These are phyloP conservation scores for Leccinellum luteum DNA, from an alignment of 768 basidiomycete genomes.

Conservation along the genomic window DNA sequence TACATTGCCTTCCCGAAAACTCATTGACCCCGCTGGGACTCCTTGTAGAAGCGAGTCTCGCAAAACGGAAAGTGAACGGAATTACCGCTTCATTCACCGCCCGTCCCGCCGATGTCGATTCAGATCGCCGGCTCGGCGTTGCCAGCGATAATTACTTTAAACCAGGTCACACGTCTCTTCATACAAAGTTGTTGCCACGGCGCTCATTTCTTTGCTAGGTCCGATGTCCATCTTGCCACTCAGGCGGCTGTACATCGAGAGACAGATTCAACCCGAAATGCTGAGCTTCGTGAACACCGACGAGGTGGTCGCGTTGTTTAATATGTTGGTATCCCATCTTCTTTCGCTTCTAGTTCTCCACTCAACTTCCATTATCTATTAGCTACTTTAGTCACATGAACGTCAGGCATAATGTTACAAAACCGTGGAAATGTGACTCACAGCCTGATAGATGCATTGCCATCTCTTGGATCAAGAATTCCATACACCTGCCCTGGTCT, in stretches of 20 bases:
- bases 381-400: conserved; percentile 79
- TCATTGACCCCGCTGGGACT: conserved; percentile 89
- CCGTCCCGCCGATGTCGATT: conserved; percentile 35
- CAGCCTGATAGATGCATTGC: conserved; percentile 59
- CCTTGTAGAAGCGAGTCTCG: conserved; percentile 85
- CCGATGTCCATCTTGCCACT: conserved; percentile 88
- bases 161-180: conserved; percentile 54
- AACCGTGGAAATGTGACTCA: conserved; percentile 6
- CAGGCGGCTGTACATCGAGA: conserved; percentile 79
- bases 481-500: conserved; percentile 92
- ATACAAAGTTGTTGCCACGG: background rate
- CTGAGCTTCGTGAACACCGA: conserved; percentile 83
- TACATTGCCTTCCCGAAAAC: conserved; percentile 91
- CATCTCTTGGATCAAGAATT: conserved; percentile 82
- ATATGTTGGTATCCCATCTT: conserved; percentile 60
- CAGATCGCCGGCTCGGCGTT: conserved; percentile 63
- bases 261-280: conserved; percentile 92
- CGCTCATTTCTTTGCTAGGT: conserved; percentile 41
- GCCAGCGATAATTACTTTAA: conserved; percentile 90
- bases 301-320: conserved; percentile 88
- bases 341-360: background rate
- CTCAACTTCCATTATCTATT: conserved; percentile 11
- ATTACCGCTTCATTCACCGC: conserved; percentile 41
- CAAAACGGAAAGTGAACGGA: conserved; percentile 63
- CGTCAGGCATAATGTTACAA: conserved; percentile 40